phyloP scores from a whole-genome alignment of 805 yeast genomes.

The Kodamaea kaohsiungensis region DNA sequence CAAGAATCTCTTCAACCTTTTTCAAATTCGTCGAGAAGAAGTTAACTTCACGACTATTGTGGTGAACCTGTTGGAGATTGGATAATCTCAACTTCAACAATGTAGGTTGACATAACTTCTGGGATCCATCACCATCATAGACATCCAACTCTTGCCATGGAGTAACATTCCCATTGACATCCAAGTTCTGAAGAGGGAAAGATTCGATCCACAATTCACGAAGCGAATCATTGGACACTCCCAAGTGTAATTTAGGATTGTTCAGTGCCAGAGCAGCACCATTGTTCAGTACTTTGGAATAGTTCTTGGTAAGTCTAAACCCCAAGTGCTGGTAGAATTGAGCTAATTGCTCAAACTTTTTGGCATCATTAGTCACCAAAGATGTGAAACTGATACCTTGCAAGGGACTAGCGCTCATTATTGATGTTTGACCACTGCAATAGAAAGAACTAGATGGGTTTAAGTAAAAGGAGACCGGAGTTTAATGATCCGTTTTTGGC shows the following conservation, averaged over 20 bases:
- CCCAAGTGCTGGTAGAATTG: slow-evolving; percentile 64
- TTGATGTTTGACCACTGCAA: not conserved
- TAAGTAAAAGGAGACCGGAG: slow-evolving; percentile 6
- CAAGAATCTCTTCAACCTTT: slow-evolving; percentile 21
- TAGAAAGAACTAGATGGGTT: not conserved
- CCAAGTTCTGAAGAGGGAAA: slow-evolving; percentile 51
- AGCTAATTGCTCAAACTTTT: slow-evolving; percentile 47
- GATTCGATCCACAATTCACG: slow-evolving; percentile 74
- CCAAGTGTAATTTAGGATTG: slow-evolving; percentile 39
- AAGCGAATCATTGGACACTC: slow-evolving; percentile 65
- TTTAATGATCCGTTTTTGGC: slow-evolving; percentile 6
- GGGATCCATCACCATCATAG: slow-evolving; percentile 39
- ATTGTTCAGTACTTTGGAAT: slow-evolving; percentile 51
- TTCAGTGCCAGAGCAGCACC: slow-evolving; percentile 25
- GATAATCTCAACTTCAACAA: slow-evolving; percentile 38
- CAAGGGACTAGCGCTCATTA: slow-evolving; percentile 5
- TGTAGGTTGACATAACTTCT: slow-evolving; percentile 27
- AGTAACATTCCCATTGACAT: slow-evolving; percentile 31
- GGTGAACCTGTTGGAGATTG: slow-evolving; percentile 13
- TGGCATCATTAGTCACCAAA: slow-evolving; percentile 54
- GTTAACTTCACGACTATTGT: slow-evolving; percentile 20
- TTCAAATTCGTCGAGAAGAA: slow-evolving; percentile 35
- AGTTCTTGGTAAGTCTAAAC: slow-evolving; percentile 59
- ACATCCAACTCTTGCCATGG: slow-evolving; percentile 45
- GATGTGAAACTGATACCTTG: slow-evolving; percentile 46